Conservation (phyloP, 768 basidiomycete species). For the Hysterangium stoloniferum region DNA sequence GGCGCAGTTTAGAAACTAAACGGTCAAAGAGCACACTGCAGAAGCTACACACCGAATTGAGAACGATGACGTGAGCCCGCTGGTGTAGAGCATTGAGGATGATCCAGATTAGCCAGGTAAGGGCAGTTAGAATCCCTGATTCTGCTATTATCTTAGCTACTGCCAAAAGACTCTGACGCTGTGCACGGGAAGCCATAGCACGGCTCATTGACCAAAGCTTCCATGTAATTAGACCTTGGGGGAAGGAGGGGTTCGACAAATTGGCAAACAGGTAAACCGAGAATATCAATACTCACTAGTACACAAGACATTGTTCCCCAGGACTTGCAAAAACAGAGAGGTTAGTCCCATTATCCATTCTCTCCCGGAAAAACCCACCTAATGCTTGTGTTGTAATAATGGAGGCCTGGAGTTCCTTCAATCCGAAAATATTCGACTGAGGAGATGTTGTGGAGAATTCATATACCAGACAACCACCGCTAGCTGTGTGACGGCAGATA, state of each 20-base stretch:
- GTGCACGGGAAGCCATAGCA: background rate
- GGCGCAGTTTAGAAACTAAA: background rate
- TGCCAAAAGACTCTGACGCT: background rate
- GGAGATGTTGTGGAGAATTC: background rate
- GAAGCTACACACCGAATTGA: background rate
- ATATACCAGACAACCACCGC: background rate
- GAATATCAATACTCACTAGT: background rate
- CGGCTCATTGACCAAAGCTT: conserved; percentile 7
- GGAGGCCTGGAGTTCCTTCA: background rate
- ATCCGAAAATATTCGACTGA: background rate
- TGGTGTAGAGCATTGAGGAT: background rate
- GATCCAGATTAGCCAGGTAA: background rate
- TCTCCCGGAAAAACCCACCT: background rate
- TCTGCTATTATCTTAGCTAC: conserved; percentile 3
- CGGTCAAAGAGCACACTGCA: background rate
- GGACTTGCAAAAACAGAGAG: background rate
- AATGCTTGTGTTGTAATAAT: conserved; percentile 1
- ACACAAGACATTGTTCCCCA: background rate
- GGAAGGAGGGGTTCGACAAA: background rate
- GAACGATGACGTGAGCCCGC: background rate
- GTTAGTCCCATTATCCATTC: background rate
- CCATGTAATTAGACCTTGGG: background rate
- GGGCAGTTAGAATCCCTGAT: background rate
- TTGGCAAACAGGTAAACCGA: background rate
- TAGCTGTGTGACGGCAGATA: background rate